Conservation (phyloP, 129 eudicot genomes). For the Oenanthe sinensis region DNA sequence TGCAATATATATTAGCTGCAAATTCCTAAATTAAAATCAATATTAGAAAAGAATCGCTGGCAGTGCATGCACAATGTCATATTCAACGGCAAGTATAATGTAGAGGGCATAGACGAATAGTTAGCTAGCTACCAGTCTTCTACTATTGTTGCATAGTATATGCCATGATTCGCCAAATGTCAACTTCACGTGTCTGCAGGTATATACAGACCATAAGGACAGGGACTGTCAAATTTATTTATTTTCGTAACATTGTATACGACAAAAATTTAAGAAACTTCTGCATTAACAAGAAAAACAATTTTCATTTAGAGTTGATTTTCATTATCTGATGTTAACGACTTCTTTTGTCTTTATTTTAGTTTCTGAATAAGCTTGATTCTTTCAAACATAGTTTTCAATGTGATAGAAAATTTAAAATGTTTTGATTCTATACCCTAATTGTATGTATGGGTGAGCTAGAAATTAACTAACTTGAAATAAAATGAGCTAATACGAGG, state of each 20-base stretch:
- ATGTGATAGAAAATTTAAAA: background rate
- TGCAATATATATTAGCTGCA: no score
- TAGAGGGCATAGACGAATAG: background rate
- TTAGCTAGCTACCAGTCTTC: background rate
- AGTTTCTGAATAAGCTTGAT: slow-evolving; percentile 12
- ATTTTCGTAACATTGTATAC: background rate
- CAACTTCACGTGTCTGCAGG: slow-evolving; percentile 9
- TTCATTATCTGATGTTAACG: slow-evolving; percentile 3
- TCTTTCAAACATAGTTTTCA: slow-evolving; percentile 27
- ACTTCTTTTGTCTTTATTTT: slow-evolving; percentile 4
- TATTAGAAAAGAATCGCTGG: background rate
- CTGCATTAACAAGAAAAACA: slow-evolving; percentile 11
- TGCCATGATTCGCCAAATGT: background rate
- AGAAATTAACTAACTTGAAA: background rate
- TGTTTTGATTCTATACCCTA: background rate
- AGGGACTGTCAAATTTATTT: background rate
- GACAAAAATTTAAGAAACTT: background rate
- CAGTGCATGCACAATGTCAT: background rate
- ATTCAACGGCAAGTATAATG: background rate
- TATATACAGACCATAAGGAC: background rate
- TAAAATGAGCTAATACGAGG: background rate
- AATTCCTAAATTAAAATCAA: no score
- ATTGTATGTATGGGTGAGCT: background rate
- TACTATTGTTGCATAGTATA: background rate
- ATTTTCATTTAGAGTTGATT: slow-evolving; percentile 1